Percentiles rank a stretch among this genome's conserved stretches.
phyloP scores from a whole-genome alignment of 2,329 filamentous ascomycete genomes.

The Ophiostoma angusticollis region DNA sequence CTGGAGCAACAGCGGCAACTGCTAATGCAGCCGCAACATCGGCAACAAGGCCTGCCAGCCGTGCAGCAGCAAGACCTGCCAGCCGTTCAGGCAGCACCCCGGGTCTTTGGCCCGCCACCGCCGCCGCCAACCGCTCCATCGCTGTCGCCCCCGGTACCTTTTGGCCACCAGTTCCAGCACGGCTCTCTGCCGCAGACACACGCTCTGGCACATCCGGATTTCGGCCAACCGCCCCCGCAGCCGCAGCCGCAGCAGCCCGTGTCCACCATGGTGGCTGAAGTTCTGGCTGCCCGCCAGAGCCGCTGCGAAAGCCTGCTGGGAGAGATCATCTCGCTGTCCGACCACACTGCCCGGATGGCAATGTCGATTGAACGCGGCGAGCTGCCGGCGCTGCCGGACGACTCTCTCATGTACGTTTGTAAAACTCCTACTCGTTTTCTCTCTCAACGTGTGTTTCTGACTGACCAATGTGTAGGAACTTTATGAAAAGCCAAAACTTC shows the following conservation, averaged over 20 bases:
- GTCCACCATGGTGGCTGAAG: slow-evolving; percentile 11
- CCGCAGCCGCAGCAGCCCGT: slow-evolving; percentile 5
- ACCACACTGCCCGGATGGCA: slow-evolving; percentile 30
- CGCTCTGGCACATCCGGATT: background rate
- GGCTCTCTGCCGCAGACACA: background rate
- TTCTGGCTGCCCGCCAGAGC: slow-evolving; percentile 9
- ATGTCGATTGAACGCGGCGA: slow-evolving; percentile 20
- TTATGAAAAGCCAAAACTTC: slow-evolving; percentile 13
- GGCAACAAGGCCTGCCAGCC: too few relatives aligned
- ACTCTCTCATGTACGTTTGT: slow-evolving; percentile 8
- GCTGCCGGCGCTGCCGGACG: slow-evolving; percentile 13
- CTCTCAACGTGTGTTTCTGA: background rate
- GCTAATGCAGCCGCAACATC: background rate
- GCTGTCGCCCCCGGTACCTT: slow-evolving; percentile 10
- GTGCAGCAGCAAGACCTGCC: too few relatives aligned
- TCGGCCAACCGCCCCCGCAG: background rate
- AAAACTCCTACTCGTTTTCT: background rate
- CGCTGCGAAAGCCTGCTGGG: slow-evolving; percentile 22
- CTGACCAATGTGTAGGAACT: slow-evolving; percentile 4
- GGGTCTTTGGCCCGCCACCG: slow-evolving; percentile 14
- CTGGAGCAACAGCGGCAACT: background rate
- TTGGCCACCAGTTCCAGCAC: slow-evolving; percentile 5
- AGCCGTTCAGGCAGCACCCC: slow-evolving; percentile 2
- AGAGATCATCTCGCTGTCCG: slow-evolving; percentile 29
- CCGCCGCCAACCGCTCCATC: slow-evolving; percentile 6